Evolutionary conservation across 2,329 filamentous ascomycete genomes (phyloP), one percentile per base, ranked within the genome.

Genomic region (Aspergillus neotritici): DNA sequence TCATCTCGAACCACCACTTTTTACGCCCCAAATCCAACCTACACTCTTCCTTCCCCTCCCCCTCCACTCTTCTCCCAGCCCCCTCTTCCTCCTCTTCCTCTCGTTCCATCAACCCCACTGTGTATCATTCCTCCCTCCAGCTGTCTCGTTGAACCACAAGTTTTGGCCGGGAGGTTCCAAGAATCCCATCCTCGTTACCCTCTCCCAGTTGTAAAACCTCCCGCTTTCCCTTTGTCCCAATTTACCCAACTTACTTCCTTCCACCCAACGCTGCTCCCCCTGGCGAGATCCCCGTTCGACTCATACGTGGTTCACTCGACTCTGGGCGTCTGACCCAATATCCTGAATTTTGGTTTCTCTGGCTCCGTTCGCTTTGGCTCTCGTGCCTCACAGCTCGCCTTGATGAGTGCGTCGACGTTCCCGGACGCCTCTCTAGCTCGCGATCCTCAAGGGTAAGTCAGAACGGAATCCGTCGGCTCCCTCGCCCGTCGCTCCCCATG

Each of bases 321-420:
- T 42, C 34, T 50, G 21, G 21, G 21, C 21, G 21, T 47, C 43
- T 38, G 43, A 37, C 51, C 51, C 49, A 55, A 49, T 50, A 49
- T 51, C 52, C 55, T 46, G 47, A 47, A 46, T 25, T 25, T 43
- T 48, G 40, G 52, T 46, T 50, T 44, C 50, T 49, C 48, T 53
- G 50, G 51, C 46, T 51, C 50, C 40, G 44, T 41, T 54, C 39
- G 51, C 48, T 43, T 44, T 49, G 40, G 36, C 47, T 51, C 43
- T 48, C 41, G 21, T 49, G 42, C 50, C 47, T 46, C 44, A 52
- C 49, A 55, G 41, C 48, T 61, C 56, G 59, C 57, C 64, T 68
- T 65, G 61, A 68, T 67, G 65, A 68, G 64, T 65, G 63, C 60
- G 55, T 57, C 64, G 55, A 63, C 63, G 52, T 67, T 61, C 53